A percentile compares a stretch with the other conserved stretches of the same genome.
These are phyloP conservation scores for Aurantiochytrium sp. DNA, from an alignment of 108 stramenopile species.

Conservation along the genomic window DNA sequence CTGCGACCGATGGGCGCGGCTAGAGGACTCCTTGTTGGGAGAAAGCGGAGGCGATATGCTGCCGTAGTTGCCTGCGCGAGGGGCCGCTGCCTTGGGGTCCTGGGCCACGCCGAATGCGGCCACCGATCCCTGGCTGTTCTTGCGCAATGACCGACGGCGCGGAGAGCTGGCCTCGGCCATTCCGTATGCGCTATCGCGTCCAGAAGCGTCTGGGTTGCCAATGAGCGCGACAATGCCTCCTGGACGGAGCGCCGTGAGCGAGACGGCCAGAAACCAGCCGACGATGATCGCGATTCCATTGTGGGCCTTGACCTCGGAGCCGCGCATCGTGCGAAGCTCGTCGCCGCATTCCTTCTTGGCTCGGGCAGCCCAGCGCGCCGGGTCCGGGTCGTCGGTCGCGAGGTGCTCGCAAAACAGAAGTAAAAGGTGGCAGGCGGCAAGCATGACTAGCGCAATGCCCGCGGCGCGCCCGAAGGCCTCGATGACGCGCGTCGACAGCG, in stretches of 20 bases:
- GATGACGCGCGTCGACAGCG: neutral
- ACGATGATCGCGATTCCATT: constrained; percentile 18
- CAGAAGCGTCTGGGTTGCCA: neutral
- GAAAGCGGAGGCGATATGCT: too few species aligned
- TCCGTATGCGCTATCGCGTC: too few species aligned
- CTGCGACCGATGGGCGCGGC: too few species aligned
- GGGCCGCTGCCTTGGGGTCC: too few species aligned
- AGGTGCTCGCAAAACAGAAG: neutral
- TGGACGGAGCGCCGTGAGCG: neutral
- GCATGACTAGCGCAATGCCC: neutral
- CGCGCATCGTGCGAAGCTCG: neutral
- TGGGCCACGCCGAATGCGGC: too few species aligned
- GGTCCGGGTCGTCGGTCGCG: neutral
- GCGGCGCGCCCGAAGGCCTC: neutral
- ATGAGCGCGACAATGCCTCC: neutral
- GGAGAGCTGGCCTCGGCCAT: too few species aligned
- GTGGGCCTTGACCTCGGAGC: neutral
- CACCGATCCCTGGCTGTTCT: too few species aligned
- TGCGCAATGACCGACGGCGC: too few species aligned
- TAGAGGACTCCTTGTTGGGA: too few species aligned
- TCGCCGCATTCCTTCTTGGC: neutral
- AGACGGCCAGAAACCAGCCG: neutral
- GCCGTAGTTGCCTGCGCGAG: too few species aligned
- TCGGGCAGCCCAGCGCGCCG: neutral
- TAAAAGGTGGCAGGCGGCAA: neutral